A percentile compares a stretch with the other conserved stretches of the same genome.
Conservation (phyloP, 495 filamentous ascomycete species). For the Talaromyces ruber region DNA sequence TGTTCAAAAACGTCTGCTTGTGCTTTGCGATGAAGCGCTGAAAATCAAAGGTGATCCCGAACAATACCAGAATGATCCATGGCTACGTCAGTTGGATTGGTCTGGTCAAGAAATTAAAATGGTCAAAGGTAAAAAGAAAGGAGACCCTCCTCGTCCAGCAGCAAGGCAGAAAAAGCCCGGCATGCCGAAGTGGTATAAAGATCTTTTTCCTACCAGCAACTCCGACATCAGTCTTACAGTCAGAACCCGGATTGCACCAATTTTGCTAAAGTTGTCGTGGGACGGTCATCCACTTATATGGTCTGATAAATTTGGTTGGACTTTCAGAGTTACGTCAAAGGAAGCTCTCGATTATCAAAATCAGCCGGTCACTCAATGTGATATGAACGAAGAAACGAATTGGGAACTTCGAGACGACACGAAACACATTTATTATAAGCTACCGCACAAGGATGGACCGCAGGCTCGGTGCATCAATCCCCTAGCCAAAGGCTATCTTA, state of each 20-base stretch:
- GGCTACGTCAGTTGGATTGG: constrained; percentile 94
- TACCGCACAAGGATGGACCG: constrained; percentile 94
- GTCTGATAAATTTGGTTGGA: constrained; percentile 91
- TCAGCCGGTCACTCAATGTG: constrained; percentile 62
- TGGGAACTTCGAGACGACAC: constrained; percentile 54
- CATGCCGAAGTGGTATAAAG: constrained; percentile 95
- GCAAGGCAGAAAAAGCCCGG: constrained; percentile 87
- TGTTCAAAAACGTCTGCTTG: constrained; percentile 63
- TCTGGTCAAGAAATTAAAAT: constrained; percentile 83
- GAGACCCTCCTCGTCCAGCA: constrained; percentile 65
- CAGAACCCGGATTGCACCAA: constrained; percentile 76
- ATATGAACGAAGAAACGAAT: constrained; percentile 68
- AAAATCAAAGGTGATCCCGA: constrained; percentile 59
- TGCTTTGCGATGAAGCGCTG: constrained; percentile 66
- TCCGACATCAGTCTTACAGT: constrained; percentile 70
- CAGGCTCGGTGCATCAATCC: constrained; percentile 74
- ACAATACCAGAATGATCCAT: constrained; percentile 68
- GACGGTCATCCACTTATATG: constrained; percentile 83
- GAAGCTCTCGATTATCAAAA: constrained; percentile 57
- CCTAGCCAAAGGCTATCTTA: constrained; percentile 80
- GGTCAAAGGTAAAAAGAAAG: constrained; percentile 84
- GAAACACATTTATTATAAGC: constrained; percentile 70
- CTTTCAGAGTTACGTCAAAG: constrained; percentile 64
- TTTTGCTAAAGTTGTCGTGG: constrained; percentile 81
- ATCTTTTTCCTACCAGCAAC: constrained; percentile 61